Evolutionary conservation across 257 asterid species (phyloP).

Genomic region (Jasminum sambac): DNA sequence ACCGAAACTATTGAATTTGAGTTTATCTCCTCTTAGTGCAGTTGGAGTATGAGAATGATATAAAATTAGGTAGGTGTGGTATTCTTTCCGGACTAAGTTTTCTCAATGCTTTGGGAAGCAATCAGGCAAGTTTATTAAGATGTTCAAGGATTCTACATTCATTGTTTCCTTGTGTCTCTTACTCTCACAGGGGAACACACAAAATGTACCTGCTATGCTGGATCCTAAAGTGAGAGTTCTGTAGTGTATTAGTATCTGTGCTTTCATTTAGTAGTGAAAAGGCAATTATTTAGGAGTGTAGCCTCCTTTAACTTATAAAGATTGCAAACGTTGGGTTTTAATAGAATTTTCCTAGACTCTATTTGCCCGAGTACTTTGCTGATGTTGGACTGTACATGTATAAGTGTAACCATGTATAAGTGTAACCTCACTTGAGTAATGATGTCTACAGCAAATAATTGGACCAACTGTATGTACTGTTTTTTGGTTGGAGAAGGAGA

Average conservation of each 20-base stretch:
- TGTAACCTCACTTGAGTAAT: too few species aligned
- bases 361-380: not conserved
- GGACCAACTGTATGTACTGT: not conserved
- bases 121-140: not conserved
- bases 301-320: not conserved
- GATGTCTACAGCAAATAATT: not conserved
- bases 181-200: not conserved
- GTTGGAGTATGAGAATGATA: not conserved
- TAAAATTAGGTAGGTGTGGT: not conserved
- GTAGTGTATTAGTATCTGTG: not conserved
- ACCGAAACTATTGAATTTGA: not conserved
- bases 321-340: not conserved
- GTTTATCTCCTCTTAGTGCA: not conserved
- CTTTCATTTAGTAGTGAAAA: not conserved
- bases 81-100: not conserved
- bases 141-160: not conserved
- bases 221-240: not conserved
- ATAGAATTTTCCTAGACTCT: not conserved
- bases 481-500: not conserved
- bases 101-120: not conserved
- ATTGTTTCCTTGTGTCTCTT: not conserved
- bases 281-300: not conserved
- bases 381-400: not conserved
- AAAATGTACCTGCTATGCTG: not conserved
- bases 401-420: too few species aligned